Conservation (phyloP, 1,284 basidiomycete genomes). For the Papiliotrema nemorosa region DNA sequence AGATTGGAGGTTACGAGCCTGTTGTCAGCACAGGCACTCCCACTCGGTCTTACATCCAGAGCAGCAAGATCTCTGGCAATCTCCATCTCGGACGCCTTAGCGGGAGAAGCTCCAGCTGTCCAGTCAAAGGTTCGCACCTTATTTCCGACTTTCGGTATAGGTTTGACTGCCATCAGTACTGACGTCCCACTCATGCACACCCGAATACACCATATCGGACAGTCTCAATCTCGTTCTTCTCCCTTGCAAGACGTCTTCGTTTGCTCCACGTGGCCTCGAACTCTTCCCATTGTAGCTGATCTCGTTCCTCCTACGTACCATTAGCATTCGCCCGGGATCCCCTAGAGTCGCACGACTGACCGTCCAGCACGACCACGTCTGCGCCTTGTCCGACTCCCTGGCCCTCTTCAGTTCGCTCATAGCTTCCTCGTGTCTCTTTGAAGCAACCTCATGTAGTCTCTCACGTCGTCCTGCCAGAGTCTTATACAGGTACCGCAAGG, state of each 20-base stretch:
- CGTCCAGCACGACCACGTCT: constrained; percentile 54
- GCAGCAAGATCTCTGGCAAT: constrained; percentile 35
- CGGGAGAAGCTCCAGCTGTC: constrained; percentile 37
- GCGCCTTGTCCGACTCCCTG: constrained; percentile 46
- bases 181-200: not conserved
- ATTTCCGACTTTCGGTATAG: constrained; percentile 31
- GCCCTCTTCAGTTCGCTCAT: constrained; percentile 48
- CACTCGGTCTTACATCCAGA: constrained; percentile 43
- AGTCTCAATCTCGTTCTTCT: constrained; percentile 55
- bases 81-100: constrained; percentile 28
- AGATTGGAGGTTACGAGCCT: not conserved
- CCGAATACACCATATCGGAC: constrained; percentile 46
- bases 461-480: constrained; percentile 39
- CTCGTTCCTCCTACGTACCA: constrained; percentile 36
- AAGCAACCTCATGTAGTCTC: constrained; percentile 43
- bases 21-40: not conserved
- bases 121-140: constrained; percentile 32
- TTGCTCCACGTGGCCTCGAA: constrained; percentile 55
- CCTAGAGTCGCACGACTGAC: constrained; percentile 27
- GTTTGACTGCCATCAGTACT: constrained; percentile 21
- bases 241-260: constrained; percentile 52
- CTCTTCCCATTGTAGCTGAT: constrained; percentile 50
- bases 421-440: constrained; percentile 46
- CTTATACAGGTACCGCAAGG: constrained; percentile 51
- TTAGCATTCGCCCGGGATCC: not conserved